Percentiles rank a stretch among this genome's conserved stretches.
Evolutionary conservation across 2,329 filamentous ascomycete genomes (phyloP).

Genomic region (Tolypocladium endophyticum): DNA sequence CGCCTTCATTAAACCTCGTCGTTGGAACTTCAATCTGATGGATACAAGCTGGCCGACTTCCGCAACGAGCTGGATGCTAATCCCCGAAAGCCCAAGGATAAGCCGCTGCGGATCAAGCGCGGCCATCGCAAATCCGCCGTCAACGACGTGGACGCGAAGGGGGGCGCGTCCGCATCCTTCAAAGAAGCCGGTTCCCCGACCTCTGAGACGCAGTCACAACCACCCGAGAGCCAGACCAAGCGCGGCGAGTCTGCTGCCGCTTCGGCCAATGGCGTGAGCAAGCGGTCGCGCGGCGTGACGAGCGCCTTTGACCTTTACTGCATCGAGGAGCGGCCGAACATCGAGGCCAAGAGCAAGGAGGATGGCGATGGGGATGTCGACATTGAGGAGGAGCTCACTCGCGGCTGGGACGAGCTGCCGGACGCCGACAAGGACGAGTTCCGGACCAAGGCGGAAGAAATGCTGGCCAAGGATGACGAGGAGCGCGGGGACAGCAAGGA

Average conservation of each 20-base stretch:
- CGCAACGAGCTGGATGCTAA: constrained; percentile 23
- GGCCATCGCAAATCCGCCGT: constrained; percentile 54
- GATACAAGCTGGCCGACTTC: constrained; percentile 20
- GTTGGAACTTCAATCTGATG: constrained; percentile 22
- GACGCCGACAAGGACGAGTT: constrained; percentile 39
- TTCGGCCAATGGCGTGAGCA: constrained; percentile 28
- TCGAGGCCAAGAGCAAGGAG: constrained; percentile 34
- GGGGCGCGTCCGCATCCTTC: constrained; percentile 27
- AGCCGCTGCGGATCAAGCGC: constrained; percentile 64
- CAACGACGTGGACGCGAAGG: constrained; percentile 31
- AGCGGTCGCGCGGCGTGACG: constrained; percentile 30
- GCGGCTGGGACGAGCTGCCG: constrained; percentile 42
- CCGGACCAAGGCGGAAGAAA: constrained; percentile 22
- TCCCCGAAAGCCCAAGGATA: constrained; percentile 58
- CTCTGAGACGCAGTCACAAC: constrained; percentile 35
- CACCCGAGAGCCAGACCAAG: constrained; percentile 18
- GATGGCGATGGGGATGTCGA: constrained; percentile 19
- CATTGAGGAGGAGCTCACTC: constrained; percentile 44
- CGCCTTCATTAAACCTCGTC: constrained; percentile 10
- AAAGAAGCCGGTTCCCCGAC: constrained; percentile 37
- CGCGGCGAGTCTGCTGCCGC: constrained; percentile 2
- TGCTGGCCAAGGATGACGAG: constrained; percentile 12
- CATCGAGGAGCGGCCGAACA: constrained; percentile 32
- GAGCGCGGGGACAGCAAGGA: constrained; percentile 9
- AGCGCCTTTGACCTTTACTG: constrained; percentile 46